Evolutionary conservation across 2,329 filamentous ascomycete species (phyloP).

Genomic region (Pseudogymnoascus sp.): DNA sequence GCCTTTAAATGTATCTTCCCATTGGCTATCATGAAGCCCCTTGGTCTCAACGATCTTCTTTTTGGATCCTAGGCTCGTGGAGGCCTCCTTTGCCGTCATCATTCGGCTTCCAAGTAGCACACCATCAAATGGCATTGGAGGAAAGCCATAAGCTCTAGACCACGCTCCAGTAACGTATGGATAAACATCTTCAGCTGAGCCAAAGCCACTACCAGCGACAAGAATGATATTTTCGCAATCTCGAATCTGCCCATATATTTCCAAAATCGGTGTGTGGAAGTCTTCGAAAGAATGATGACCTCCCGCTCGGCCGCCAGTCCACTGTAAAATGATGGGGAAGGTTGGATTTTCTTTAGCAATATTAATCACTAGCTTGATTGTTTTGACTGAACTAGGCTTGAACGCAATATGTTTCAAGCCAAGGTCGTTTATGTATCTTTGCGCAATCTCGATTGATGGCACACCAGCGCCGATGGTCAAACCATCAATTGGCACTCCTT

Average conservation of each 20-base stretch:
- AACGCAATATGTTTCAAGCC: constrained; percentile 86
- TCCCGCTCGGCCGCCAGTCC: constrained; percentile 89
- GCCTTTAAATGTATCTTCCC: constrained; percentile 88
- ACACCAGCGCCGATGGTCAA: constrained; percentile 90
- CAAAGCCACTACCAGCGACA: constrained; percentile 85
- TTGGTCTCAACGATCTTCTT: constrained; percentile 81
- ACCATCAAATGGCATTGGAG: constrained; percentile 90
- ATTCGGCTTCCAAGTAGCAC: constrained; percentile 86
- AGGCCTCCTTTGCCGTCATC: constrained; percentile 90
- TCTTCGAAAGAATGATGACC: constrained; percentile 94
- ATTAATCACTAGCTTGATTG: constrained; percentile 83
- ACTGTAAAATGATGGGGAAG: constrained; percentile 93
- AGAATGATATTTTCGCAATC: constrained; percentile 81
- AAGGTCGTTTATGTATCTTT: constrained; percentile 90
- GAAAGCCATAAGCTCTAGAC: constrained; percentile 81
- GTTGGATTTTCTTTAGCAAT: constrained; percentile 89
- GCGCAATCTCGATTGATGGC: constrained; percentile 84
- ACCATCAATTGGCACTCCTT: constrained; percentile 85
- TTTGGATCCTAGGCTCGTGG: constrained; percentile 81
- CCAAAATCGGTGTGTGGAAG: constrained; percentile 83
- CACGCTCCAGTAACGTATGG: constrained; percentile 85
- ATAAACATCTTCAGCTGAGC: constrained; percentile 82
- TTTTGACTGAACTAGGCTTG: constrained; percentile 85
- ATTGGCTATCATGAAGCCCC: constrained; percentile 72
- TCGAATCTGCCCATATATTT: constrained; percentile 85